These are phyloP conservation scores for Rachicladosporium sp. DNA, from an alignment of 2,329 filamentous ascomycete genomes.

Conservation along the genomic window DNA sequence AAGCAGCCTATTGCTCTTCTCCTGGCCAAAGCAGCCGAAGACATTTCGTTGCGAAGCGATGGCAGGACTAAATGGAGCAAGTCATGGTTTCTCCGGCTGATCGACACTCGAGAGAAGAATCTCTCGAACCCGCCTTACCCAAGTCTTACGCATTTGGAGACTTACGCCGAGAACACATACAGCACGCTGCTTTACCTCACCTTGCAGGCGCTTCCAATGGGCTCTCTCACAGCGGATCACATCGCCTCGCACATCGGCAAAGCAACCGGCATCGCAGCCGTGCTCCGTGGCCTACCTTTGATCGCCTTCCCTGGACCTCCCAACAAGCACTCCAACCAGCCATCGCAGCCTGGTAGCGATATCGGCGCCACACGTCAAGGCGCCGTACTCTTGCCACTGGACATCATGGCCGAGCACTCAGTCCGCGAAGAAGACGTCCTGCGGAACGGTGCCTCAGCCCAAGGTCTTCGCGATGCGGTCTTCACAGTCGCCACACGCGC, in stretches of 20 bases:
- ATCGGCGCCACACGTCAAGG: constrained; percentile 40
- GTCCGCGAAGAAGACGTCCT: constrained; percentile 85
- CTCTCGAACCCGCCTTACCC: constrained; percentile 75
- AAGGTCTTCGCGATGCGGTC: constrained; percentile 75
- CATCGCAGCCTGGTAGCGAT: constrained; percentile 25
- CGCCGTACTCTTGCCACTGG: constrained; percentile 68
- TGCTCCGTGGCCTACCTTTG: constrained; percentile 76
- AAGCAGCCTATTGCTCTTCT: constrained; percentile 86
- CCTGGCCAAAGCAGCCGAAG: constrained; percentile 58
- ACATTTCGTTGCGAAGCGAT: constrained; percentile 36
- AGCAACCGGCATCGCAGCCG: constrained; percentile 73
- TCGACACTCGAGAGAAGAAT: constrained; percentile 69
- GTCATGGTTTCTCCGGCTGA: constrained; percentile 52
- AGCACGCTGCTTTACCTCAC: constrained; percentile 84
- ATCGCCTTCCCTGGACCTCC: constrained; percentile 65
- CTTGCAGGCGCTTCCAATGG: constrained; percentile 64
- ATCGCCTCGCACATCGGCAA: constrained; percentile 92
- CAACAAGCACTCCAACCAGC: constrained; percentile 42
- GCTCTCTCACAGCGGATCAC: constrained; percentile 78
- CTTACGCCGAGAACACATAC: constrained; percentile 90
- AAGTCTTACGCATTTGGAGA: constrained; percentile 61
- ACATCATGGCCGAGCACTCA: constrained; percentile 72
- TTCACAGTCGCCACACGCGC: constrained; percentile 88
- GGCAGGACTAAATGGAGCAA: constrained; percentile 41
- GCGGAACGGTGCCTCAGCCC: constrained; percentile 62